Base-by-base conservation (phyloP, 2,329 filamentous ascomycete genomes). In the Purpureocillium lavendulum region DNA sequence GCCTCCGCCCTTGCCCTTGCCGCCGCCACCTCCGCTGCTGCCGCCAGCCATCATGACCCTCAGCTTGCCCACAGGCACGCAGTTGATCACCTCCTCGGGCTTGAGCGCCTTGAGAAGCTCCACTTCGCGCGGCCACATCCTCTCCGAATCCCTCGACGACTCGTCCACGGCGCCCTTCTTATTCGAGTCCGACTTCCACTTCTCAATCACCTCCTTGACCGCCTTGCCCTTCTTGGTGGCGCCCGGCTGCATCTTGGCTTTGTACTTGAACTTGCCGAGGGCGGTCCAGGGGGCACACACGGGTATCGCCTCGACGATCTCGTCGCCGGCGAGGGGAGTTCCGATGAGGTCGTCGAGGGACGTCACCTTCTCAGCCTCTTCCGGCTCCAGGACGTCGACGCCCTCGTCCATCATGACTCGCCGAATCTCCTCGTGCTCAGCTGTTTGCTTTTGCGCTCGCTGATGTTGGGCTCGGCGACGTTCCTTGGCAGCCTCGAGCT, bases 191-290 rank as follows among this genome's bases (percentile, higher is more conserved):
- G 70, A 61, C 47, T 82, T 73, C 89, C 90, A 96, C 43, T 76
- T 75, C 36, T 82, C 79, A n/a, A 97, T 62, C 26, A 97, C 82
- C 61, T 97, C 90, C 58, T 86, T 87, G 35, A 95, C 80, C 0
- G 88, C 89, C 59, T 96, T 97, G 9, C 92, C 90, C 66, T 95
- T 95, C 71, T 97, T 98, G 47, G 82, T 74, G 1, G 80, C 65
- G 0, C 92, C 92, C 0, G 92, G 92, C 62, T 97, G 92, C 51
- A 98, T 62, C 68, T 98, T 98, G 39, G 82, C 86, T 62, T 94
- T 94, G 69, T 96, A 97, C 64, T 96, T 96, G 64, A 84, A 85
- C 40, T 75, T 77, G 3, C 63, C 70, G 48, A 84, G 62, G 2
- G 80, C 79, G 17, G 61, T 65, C 70, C 79, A 84, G 2, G 80